Evolutionary conservation across 495 filamentous ascomycete species (phyloP).

Genomic region (Penicillium chermesinum): DNA sequence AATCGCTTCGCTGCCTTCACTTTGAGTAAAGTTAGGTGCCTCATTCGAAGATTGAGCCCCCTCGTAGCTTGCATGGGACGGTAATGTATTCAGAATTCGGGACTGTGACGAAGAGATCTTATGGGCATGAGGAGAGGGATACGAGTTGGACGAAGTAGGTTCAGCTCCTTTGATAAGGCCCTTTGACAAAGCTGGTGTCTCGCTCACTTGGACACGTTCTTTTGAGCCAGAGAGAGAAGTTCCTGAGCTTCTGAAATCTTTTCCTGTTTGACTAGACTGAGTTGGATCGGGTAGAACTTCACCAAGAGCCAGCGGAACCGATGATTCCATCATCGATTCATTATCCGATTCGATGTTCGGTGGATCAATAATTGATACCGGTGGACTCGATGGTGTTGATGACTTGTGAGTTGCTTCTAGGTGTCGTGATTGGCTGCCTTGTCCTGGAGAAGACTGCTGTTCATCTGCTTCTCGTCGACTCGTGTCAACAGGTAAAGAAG

Average conservation of each 20-base stretch:
- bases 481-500: background rate
- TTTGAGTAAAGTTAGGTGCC: slow-evolving; percentile 4
- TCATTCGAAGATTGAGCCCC: slow-evolving; percentile 21
- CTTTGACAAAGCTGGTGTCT: slow-evolving; percentile 26
- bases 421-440: background rate
- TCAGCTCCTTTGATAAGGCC: background rate
- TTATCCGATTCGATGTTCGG: slow-evolving; percentile 28
- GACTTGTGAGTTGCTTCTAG: background rate
- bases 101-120: slow-evolving; percentile 39
- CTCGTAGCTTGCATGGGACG: slow-evolving; percentile 17
- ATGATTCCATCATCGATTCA: slow-evolving; percentile 51
- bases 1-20: slow-evolving; percentile 1
- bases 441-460: background rate
- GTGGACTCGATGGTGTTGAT: background rate
- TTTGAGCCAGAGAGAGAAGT: slow-evolving; percentile 18
- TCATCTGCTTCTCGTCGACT: background rate
- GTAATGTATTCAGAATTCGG: slow-evolving; percentile 31
- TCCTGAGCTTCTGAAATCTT: slow-evolving; percentile 21
- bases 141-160: background rate
- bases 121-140: slow-evolving; percentile 18
- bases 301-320: slow-evolving; percentile 46
- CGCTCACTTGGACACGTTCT: slow-evolving; percentile 34
- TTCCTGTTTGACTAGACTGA: slow-evolving; percentile 24
- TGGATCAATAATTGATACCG: slow-evolving; percentile 3
- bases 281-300: slow-evolving; percentile 22